phyloP scores from a whole-genome alignment of 2,329 filamentous ascomycete species.

The Exophiala aquamarina region DNA sequence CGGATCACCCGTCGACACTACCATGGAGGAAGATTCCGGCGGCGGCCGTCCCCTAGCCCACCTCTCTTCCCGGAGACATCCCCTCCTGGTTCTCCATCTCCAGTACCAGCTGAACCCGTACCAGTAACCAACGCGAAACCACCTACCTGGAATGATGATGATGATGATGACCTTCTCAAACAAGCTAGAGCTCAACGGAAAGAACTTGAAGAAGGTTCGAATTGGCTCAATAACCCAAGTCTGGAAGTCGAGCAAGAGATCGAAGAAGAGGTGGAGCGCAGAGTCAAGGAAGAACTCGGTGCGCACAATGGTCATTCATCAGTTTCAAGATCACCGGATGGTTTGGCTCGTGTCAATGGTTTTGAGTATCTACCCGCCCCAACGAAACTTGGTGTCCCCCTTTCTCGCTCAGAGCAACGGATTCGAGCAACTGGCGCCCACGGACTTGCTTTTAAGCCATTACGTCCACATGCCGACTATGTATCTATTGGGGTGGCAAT shows the following conservation, averaged over 20 bases:
- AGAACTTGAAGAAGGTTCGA: neutral
- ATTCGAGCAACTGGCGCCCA: slow-evolving; percentile 42
- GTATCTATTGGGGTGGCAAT: slow-evolving; percentile 22
- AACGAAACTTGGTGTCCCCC: slow-evolving; percentile 37
- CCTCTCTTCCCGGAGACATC: neutral
- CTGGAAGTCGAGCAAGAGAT: slow-evolving; percentile 6
- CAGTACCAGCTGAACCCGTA: slow-evolving; percentile 1
- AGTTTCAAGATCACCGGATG: slow-evolving; percentile 12
- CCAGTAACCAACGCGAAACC: neutral
- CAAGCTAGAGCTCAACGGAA: slow-evolving; percentile 22
- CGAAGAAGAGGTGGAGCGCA: slow-evolving; percentile 27
- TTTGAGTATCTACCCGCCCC: slow-evolving; percentile 42
- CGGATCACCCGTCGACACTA: slow-evolving; percentile 9
- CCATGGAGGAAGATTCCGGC: neutral
- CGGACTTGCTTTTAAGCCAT: slow-evolving; percentile 43
- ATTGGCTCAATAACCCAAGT: neutral
- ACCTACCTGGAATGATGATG: neutral
- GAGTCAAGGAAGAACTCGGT: slow-evolving; percentile 30
- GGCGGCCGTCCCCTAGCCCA: neutral
- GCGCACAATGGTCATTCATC: slow-evolving; percentile 5
- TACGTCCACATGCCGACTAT: slow-evolving; percentile 30
- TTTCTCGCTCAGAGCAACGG: slow-evolving; percentile 45
- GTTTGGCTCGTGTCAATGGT: slow-evolving; percentile 34
- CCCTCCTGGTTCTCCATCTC: neutral
- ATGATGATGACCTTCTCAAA: slow-evolving; percentile 3